Conservation (phyloP, 768 basidiomycete genomes). For the Kwoniella heveanensis region DNA sequence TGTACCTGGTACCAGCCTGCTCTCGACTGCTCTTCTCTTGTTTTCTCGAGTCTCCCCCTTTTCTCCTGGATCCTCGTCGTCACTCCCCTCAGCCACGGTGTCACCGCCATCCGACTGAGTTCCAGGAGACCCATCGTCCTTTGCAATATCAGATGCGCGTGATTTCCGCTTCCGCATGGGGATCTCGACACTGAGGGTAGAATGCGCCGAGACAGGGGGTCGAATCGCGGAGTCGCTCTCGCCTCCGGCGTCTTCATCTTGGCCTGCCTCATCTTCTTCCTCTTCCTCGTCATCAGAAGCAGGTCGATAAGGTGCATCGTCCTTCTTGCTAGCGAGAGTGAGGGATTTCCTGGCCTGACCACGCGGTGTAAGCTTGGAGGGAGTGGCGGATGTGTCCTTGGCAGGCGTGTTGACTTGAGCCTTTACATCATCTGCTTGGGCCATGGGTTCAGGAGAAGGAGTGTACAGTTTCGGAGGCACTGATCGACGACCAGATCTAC, state of each 20-base stretch:
- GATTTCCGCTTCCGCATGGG: slow-evolving; percentile 18
- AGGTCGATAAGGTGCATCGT: slow-evolving; percentile 24
- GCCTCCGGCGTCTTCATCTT: too few species aligned
- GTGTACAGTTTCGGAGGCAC: neutral
- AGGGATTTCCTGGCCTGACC: slow-evolving; percentile 7
- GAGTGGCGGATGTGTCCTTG: neutral
- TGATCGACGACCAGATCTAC: slow-evolving; percentile 9
- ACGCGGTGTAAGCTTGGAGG: neutral
- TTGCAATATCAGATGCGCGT: slow-evolving; percentile 2
- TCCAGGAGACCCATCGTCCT: slow-evolving; percentile 1
- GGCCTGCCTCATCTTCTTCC: slow-evolving; percentile 7
- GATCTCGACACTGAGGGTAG: slow-evolving; percentile 15
- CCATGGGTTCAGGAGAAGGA: slow-evolving; percentile 8
- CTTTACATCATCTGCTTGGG: slow-evolving; percentile 3
- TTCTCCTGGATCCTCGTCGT: neutral
- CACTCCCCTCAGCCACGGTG: neutral
- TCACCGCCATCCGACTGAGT: too few species aligned
- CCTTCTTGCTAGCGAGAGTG: slow-evolving; percentile 4
- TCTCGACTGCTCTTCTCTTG: slow-evolving; percentile 30
- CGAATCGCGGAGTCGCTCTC: neutral
- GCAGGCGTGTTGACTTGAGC: neutral
- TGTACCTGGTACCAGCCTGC: slow-evolving; percentile 13
- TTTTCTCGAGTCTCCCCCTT: slow-evolving; percentile 2
- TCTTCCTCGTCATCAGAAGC: slow-evolving; percentile 15
- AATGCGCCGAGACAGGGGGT: slow-evolving; percentile 4